Conservation (phyloP, 352 stramenopile species). For the Phytophthora parvispora region DNA sequence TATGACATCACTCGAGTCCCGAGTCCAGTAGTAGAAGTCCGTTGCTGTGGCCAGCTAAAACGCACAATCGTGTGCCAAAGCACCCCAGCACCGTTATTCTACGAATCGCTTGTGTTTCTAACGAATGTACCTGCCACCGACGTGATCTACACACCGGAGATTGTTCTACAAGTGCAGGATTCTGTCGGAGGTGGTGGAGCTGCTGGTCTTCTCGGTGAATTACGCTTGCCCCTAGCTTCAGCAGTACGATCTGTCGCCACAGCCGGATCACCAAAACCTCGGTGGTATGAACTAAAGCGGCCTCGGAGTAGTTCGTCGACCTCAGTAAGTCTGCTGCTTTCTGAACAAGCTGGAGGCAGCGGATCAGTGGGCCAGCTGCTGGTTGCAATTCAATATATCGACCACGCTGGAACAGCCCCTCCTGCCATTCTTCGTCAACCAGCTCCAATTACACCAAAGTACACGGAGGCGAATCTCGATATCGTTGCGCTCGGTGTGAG, state of each 20-base stretch:
- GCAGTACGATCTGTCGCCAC: conserved; percentile 53
- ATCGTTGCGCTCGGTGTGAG: conserved; percentile 78
- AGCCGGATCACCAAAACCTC: conserved; percentile 55
- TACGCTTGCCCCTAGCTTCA: conserved; percentile 58
- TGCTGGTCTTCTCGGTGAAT: conserved; percentile 47
- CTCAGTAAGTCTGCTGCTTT: conserved; percentile 25
- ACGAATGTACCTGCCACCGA: conserved; percentile 58
- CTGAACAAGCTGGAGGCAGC: conserved; percentile 18
- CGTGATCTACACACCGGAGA: conserved; percentile 65
- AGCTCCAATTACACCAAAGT: conserved; percentile 56
- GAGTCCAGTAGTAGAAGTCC: conserved; percentile 86
- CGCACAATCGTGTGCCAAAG: conserved; percentile 56
- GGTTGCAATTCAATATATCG: conserved; percentile 74
- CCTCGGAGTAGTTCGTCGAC: conserved; percentile 18
- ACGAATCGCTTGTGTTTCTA: conserved; percentile 81
- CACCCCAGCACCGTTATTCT: conserved; percentile 85
- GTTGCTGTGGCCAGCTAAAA: conserved; percentile 71
- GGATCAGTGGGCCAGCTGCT: conserved; percentile 52
- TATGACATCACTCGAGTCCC: conserved; percentile 54
- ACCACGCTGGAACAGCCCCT: conserved; percentile 45
- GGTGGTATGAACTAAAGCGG: conserved; percentile 56
- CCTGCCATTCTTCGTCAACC: conserved; percentile 36
- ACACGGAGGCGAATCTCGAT: conserved; percentile 64
- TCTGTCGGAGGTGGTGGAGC: conserved; percentile 39
- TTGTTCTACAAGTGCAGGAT: conserved; percentile 83